These are phyloP conservation scores for Fusarium sp. DNA, from an alignment of 2,329 filamentous ascomycete species.

Conservation along the genomic window DNA sequence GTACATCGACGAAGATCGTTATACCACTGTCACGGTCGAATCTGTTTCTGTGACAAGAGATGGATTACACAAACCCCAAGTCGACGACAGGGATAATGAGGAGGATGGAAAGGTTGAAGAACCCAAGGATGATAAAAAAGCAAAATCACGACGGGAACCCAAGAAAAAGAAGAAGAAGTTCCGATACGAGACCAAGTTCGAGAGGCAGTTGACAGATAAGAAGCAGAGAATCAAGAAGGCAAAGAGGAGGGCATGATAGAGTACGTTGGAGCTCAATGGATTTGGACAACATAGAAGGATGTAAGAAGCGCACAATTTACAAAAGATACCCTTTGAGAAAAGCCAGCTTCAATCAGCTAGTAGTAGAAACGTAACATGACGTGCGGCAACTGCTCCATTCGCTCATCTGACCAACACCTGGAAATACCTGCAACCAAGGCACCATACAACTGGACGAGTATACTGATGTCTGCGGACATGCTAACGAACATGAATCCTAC, in stretches of 20 bases:
- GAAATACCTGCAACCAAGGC: slow-evolving; percentile 37
- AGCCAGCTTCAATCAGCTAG: slow-evolving; percentile 42
- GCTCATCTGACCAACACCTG: slow-evolving; percentile 41
- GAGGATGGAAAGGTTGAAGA: slow-evolving; percentile 44
- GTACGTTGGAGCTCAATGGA: slow-evolving; percentile 2
- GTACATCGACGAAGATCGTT: slow-evolving; percentile 95
- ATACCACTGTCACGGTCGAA: slow-evolving; percentile 93
- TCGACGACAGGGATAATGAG: slow-evolving; percentile 49
- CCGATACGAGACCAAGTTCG: slow-evolving; percentile 87
- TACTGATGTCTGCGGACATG: slow-evolving; percentile 26
- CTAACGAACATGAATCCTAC: slow-evolving; percentile 29
- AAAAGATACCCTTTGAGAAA: slow-evolving; percentile 45
- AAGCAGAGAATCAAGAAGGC: slow-evolving; percentile 73
- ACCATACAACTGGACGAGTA: slow-evolving; percentile 27
- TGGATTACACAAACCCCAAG: slow-evolving; percentile 67
- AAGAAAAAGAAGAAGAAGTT: slow-evolving; percentile 93
- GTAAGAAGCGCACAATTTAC: slow-evolving; percentile 32
- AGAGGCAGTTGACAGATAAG: slow-evolving; percentile 76
- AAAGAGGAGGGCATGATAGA: slow-evolving; percentile 10
- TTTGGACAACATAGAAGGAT: slow-evolving; percentile 26
- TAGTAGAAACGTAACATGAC: slow-evolving; percentile 45
- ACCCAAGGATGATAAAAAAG: slow-evolving; percentile 38
- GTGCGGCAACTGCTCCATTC: slow-evolving; percentile 43
- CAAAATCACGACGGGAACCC: slow-evolving; percentile 50
- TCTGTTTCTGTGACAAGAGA: slow-evolving; percentile 81